These are phyloP conservation scores for Funneliformis geosporum DNA, from an alignment of 192 early-diverging fungal species.

Conservation along the genomic window DNA sequence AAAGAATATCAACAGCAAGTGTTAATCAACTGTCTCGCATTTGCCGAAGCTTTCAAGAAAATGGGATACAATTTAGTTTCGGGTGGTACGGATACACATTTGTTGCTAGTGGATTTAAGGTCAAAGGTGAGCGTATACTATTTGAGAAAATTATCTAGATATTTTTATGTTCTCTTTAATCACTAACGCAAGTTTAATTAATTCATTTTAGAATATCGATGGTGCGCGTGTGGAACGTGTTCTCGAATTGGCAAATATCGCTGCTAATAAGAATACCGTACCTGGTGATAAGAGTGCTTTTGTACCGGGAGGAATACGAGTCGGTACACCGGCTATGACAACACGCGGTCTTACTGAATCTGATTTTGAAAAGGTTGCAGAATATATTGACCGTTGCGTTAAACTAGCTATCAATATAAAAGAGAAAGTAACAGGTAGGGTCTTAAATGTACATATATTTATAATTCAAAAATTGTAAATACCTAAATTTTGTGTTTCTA, in stretches of 20 bases:
- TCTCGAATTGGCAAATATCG: constrained; percentile 95
- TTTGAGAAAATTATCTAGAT: too few species aligned
- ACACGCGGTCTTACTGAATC: constrained; percentile 81
- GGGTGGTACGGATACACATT: constrained; percentile 94
- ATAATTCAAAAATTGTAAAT: neutral
- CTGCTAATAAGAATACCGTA: constrained; percentile 99
- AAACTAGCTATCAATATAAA: constrained; percentile 74
- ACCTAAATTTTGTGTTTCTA: constrained; percentile 15
- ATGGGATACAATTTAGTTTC: constrained; percentile 83
- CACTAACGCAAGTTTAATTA: neutral
- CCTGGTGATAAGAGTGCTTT: constrained; percentile 94
- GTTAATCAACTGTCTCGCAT: constrained; percentile 84
- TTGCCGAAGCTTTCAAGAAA: constrained; percentile 75
- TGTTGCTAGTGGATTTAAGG: constrained; percentile 87
- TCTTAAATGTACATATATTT: neutral
- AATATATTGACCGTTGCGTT: constrained; percentile 88
- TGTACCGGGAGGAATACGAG: constrained; percentile 89
- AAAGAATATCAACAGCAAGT: constrained; percentile 91
- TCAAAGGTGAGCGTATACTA: constrained; percentile 52
- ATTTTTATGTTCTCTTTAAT: too few species aligned
- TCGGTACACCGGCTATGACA: constrained; percentile 98
- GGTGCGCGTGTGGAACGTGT: constrained; percentile 96
- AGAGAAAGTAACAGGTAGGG: constrained; percentile 59
- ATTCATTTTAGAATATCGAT: constrained; percentile 68
- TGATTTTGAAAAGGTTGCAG: constrained; percentile 87